These are phyloP conservation scores for Tuber umbilicatum DNA, from an alignment of 495 filamentous ascomycete genomes.

Conservation along the genomic window DNA sequence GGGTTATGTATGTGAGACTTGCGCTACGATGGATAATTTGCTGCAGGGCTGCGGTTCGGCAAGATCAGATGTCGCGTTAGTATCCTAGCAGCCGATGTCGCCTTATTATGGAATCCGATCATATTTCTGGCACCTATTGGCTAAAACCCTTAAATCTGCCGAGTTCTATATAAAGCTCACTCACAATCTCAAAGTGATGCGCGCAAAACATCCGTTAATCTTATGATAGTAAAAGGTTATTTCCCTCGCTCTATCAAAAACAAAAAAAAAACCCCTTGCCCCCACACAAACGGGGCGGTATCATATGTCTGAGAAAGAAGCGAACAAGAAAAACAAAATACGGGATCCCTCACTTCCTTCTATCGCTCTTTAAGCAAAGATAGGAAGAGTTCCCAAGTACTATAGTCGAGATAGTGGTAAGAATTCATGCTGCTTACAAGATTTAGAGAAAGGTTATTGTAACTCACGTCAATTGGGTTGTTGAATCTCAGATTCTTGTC, in stretches of 20 bases:
- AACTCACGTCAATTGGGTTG: slow-evolving; percentile 46
- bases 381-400: slow-evolving; percentile 45
- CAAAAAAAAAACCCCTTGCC: not conserved
- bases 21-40: not conserved
- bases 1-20: not conserved
- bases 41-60: not conserved
- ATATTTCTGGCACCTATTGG: not conserved
- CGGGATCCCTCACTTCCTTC: not conserved
- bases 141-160: not conserved
- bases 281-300: not conserved
- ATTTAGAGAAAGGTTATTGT: not conserved
- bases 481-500: slow-evolving; percentile 49
- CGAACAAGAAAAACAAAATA: not conserved
- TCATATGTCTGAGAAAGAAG: not conserved
- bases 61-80: not conserved
- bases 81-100: not conserved
- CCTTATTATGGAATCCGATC: not conserved
- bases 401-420: slow-evolving; percentile 18
- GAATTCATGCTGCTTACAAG: not conserved
- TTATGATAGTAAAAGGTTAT: not conserved
- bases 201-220: not conserved
- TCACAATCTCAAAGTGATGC: not conserved
- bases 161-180: not conserved
- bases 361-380: slow-evolving; percentile 44
- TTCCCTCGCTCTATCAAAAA: not conserved